These are phyloP conservation scores for Penicillium salamii DNA, from an alignment of 495 filamentous ascomycete genomes.

Conservation along the genomic window DNA sequence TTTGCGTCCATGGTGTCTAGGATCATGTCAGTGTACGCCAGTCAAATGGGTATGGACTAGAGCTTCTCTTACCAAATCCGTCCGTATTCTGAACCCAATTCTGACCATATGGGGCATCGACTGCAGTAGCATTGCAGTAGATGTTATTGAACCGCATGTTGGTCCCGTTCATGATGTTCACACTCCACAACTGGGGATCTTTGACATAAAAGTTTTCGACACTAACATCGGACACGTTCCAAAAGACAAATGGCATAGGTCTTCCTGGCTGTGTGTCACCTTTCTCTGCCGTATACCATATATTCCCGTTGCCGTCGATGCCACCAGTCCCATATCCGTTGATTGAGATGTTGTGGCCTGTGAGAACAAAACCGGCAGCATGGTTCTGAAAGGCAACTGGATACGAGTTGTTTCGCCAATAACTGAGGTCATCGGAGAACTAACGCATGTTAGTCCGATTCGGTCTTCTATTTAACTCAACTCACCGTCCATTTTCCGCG, in stretches of 20 bases:
- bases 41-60: neutral
- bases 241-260: constrained; percentile 60
- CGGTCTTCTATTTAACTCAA: neutral
- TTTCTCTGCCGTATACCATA: constrained; percentile 44
- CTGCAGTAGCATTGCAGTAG: constrained; percentile 46
- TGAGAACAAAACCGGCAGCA: constrained; percentile 50
- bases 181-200: constrained; percentile 51
- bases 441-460: constrained; percentile 8
- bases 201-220: constrained; percentile 53
- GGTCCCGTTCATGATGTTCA: constrained; percentile 60
- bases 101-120: constrained; percentile 46
- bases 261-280: constrained; percentile 48
- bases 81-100: constrained; percentile 63
- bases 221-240: constrained; percentile 54
- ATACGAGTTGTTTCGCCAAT: constrained; percentile 56
- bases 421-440: constrained; percentile 50
- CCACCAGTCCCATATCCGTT: constrained; percentile 51
- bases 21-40: neutral
- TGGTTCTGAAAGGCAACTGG: constrained; percentile 57
- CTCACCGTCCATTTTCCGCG: constrained; percentile 44
- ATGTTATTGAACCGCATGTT: constrained; percentile 55
- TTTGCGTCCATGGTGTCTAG: constrained; percentile 54
- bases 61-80: constrained; percentile 40
- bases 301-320: constrained; percentile 55
- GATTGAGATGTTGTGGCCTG: constrained; percentile 47